Percentiles rank a stretch among this genome's conserved stretches.
phyloP scores from a whole-genome alignment of 371 early-diverging fungal species.

The Saksenaea oblongispora region DNA sequence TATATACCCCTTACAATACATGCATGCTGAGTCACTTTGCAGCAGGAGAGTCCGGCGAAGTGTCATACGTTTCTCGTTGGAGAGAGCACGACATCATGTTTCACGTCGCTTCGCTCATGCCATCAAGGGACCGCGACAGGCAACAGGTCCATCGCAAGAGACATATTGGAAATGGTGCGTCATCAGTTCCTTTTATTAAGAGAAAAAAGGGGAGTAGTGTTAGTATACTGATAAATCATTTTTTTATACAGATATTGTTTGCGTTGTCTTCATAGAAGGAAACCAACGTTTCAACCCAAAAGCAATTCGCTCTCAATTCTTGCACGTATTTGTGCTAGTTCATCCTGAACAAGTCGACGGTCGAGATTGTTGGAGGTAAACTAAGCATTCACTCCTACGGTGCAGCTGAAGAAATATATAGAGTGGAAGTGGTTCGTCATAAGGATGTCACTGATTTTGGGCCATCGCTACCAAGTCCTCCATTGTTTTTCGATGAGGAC shows the following conservation, averaged over 20 bases:
- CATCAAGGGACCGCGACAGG: slow-evolving; percentile 63
- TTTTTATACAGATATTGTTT: slow-evolving; percentile 62
- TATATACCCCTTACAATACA: slow-evolving; percentile 2
- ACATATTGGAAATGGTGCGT: slow-evolving; percentile 86
- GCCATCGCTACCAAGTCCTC: slow-evolving; percentile 66
- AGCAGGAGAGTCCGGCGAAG: slow-evolving; percentile 74
- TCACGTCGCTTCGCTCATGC: slow-evolving; percentile 82
- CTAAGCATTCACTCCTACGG: not conserved
- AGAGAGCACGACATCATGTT: slow-evolving; percentile 86
- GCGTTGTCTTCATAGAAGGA: slow-evolving; percentile 71
- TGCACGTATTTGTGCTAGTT: slow-evolving; percentile 74
- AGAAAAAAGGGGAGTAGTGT: no score
- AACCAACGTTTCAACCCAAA: slow-evolving; percentile 59
- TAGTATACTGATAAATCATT: not conserved
- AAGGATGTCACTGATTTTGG: slow-evolving; percentile 64
- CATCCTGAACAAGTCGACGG: slow-evolving; percentile 45
- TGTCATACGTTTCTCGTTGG: slow-evolving; percentile 76
- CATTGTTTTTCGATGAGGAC: slow-evolving; percentile 51
- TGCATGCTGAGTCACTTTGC: slow-evolving; percentile 2
- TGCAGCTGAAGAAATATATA: slow-evolving; percentile 15
- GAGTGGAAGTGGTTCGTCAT: slow-evolving; percentile 55
- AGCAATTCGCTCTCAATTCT: slow-evolving; percentile 67
- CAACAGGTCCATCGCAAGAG: slow-evolving; percentile 86
- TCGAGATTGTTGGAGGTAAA: slow-evolving; percentile 42
- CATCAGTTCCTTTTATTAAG: no score